Evolutionary conservation across 2,329 filamentous ascomycete species (phyloP).

Genomic region (Fusarium sp.): DNA sequence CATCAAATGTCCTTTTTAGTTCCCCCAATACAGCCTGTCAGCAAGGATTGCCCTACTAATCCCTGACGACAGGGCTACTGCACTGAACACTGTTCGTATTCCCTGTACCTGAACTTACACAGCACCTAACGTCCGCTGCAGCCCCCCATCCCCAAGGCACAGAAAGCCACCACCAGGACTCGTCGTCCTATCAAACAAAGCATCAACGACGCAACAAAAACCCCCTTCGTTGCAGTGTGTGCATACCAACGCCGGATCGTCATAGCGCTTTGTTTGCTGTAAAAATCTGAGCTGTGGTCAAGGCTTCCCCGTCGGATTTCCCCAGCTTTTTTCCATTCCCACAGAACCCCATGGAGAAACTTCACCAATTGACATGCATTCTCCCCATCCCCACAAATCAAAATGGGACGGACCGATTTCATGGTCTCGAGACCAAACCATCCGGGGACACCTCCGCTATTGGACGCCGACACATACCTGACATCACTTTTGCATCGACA

Average conservation of each 20-base stretch:
- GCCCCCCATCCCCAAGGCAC: neutral
- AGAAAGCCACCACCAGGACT: neutral
- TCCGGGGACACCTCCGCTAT: slow-evolving; percentile 11
- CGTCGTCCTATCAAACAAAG: slow-evolving; percentile 7
- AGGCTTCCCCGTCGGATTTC: slow-evolving; percentile 13
- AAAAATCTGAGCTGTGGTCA: no score
- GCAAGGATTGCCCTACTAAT: slow-evolving; percentile 7
- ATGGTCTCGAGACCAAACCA: slow-evolving; percentile 33
- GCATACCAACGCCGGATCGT: neutral
- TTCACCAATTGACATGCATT: neutral
- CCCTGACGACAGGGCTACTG: neutral
- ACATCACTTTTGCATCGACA: slow-evolving; percentile 27
- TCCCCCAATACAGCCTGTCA: neutral
- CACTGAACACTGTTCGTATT: neutral
- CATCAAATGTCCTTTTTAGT: slow-evolving; percentile 3
- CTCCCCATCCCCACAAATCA: slow-evolving; percentile 28
- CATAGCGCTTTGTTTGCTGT: neutral
- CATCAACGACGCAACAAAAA: neutral
- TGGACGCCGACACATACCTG: slow-evolving; percentile 15
- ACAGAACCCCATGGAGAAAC: slow-evolving; percentile 22
- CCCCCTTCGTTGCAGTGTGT: neutral
- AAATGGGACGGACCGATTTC: slow-evolving; percentile 46
- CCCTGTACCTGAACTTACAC: neutral
- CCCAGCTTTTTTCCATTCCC: slow-evolving; percentile 19
- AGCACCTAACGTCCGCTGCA: neutral